A percentile compares a stretch with the other conserved stretches of the same genome.
These are phyloP conservation scores for Aspergillus floridensis DNA, from an alignment of 2,329 filamentous ascomycete species.

Conservation along the genomic window DNA sequence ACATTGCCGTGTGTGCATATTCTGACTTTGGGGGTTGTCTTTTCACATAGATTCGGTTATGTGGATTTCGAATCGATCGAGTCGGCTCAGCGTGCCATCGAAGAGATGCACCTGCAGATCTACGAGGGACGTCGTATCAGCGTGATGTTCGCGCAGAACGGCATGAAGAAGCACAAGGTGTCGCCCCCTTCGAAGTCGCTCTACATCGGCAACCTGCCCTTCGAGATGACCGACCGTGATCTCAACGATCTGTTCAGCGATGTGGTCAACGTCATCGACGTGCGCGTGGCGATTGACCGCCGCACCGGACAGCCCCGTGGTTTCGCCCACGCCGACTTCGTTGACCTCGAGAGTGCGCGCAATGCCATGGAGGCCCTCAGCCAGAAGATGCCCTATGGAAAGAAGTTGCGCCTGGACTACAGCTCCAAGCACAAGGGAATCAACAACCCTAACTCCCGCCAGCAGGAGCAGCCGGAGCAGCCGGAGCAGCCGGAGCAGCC, in stretches of 20 bases:
- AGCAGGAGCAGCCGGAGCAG: not conserved
- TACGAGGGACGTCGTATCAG: conserved; percentile 64
- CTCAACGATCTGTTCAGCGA: conserved; percentile 73
- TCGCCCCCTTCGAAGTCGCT: conserved; percentile 61
- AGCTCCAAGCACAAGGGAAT: conserved; percentile 30
- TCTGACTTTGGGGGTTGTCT: not conserved
- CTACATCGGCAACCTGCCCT: conserved; percentile 83
- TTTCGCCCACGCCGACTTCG: conserved; percentile 81
- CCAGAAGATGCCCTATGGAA: conserved; percentile 61
- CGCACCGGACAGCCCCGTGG: conserved; percentile 76
- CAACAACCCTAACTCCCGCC: not conserved
- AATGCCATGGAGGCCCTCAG: conserved; percentile 58
- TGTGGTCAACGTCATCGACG: conserved; percentile 67
- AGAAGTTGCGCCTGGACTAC: conserved; percentile 66
- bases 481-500: not conserved
- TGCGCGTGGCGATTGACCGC: conserved; percentile 79
- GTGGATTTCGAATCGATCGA: conserved; percentile 57
- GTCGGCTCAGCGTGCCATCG: conserved; percentile 56
- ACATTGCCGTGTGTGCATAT: not conserved
- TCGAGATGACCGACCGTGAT: conserved; percentile 79
- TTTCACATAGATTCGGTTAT: conserved; percentile 59
- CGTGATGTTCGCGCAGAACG: conserved; percentile 56
- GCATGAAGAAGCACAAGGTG: conserved; percentile 20
- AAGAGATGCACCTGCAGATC: conserved; percentile 57
- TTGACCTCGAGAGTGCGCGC: conserved; percentile 63